Conservation (phyloP, 139 green algal genomes). For the Picochlorum costavermella region DNA sequence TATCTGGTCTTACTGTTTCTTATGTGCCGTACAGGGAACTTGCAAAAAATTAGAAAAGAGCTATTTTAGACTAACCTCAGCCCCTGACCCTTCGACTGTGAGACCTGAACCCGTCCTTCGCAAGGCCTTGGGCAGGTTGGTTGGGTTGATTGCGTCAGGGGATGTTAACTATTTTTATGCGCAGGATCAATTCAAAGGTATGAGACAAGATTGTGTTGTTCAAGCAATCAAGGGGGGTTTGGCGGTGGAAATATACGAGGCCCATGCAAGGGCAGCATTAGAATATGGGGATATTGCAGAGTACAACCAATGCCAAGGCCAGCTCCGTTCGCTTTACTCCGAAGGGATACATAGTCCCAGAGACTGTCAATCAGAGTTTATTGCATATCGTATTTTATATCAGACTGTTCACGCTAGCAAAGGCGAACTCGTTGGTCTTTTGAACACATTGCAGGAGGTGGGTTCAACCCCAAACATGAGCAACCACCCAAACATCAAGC, state of each 20-base stretch:
- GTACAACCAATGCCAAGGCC: conserved; percentile 87
- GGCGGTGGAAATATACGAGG: conserved; percentile 63
- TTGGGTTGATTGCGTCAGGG: conserved; percentile 31
- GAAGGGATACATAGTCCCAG: conserved; percentile 35
- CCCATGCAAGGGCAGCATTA: conserved; percentile 61
- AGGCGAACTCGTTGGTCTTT: conserved; percentile 40
- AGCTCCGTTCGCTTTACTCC: conserved; percentile 42
- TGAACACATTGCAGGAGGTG: conserved; percentile 44
- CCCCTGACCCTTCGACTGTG: conserved; percentile 58
- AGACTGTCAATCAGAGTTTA: conserved; percentile 42
- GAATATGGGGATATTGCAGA: conserved; percentile 81
- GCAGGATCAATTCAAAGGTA: conserved; percentile 83
- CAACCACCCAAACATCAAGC: conserved; percentile 30
- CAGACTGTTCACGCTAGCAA: conserved; percentile 47
- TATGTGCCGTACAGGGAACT: conserved; percentile 38
- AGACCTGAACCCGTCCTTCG: conserved; percentile 57
- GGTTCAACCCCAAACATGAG: conserved; percentile 17
- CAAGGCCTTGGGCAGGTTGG: conserved; percentile 44
- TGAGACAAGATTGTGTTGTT: conserved; percentile 83
- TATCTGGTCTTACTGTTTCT: background rate
- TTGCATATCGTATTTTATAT: conserved; percentile 59
- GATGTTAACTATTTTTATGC: conserved; percentile 61
- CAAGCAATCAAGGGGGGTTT: conserved; percentile 55
- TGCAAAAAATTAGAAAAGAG: conserved; percentile 72
- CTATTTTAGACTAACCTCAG: conserved; percentile 75